Base-by-base conservation (phyloP, 2,329 filamentous ascomycete genomes). In the Ceratocystis huliohia region DNA sequence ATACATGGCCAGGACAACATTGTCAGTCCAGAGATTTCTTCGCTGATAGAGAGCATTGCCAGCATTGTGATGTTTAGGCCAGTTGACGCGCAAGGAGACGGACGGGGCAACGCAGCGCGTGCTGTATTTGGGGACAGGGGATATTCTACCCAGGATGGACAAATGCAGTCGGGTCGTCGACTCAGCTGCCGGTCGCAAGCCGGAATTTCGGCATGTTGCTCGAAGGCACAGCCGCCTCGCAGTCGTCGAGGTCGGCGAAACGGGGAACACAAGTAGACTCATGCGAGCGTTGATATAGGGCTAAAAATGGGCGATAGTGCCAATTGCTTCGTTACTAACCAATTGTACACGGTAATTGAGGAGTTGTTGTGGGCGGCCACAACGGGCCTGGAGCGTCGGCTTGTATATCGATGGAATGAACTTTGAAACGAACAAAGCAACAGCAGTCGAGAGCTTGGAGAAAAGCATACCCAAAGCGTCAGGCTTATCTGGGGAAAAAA, bases 1-100 rank as follows among this genome's bases (percentile, higher is more conserved):
- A 72, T 85, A 87, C 69, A 80, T 74, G n/a, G 76, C 80, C 67
- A 83, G 75, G 63, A 80, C 71, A 41, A 64, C 63, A 70, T 72
- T 46, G 72, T 71, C 63, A 56, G 56, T 63, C 50, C 50, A 66
- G 50, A 66, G 48, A 17, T 48, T 61, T 13, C 64, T 56, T 59
- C 64, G 67, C 63, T 64, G 63, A 33, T 45, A 17, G 15, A 65
- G 41, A 30, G 50, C 13, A 3, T 25, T n/a, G 5, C 41, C 30
- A n/a, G 62, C n/a, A 5, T 15, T 22, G 15, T 63, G 59, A 17
- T 50, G 57, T 22, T 64, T 59, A 6, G 66, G 64, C 69, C 69
- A 69, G 61, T 65, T 61, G 25, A 66, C 64, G 25, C 66, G 66
- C 20, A 56, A 50, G 30, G 63, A 46, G 5, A 57, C 57, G 5